Evolutionary conservation across 306 rosid species (phyloP).

Genomic region (Macrotyloma uniflorum): DNA sequence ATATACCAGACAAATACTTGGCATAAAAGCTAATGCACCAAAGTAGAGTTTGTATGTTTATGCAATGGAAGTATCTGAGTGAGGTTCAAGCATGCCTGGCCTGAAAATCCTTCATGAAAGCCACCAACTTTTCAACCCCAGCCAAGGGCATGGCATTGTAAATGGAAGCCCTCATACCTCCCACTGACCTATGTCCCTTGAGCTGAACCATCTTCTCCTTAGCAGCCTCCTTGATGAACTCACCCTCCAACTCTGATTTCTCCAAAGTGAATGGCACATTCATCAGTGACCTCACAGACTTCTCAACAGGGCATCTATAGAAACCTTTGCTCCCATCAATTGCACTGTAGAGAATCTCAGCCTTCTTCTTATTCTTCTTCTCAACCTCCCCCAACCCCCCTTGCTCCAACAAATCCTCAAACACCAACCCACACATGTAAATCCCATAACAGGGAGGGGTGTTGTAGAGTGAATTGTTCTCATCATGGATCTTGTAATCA

Average conservation of each 20-base stretch:
- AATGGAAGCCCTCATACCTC: conserved; percentile 96
- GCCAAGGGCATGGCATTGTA: conserved; percentile 98
- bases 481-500: conserved; percentile 85
- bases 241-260: conserved; percentile 82
- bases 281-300: conserved; percentile 89
- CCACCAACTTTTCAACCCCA: conserved; percentile 93
- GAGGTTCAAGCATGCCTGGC: conserved; percentile 60
- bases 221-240: conserved; percentile 92
- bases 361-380: conserved; percentile 85
- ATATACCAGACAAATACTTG: background rate
- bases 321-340: conserved; percentile 86
- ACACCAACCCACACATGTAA: conserved; percentile 94
- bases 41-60: background rate
- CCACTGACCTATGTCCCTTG: conserved; percentile 95
- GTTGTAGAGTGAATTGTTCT: conserved; percentile 83
- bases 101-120: conserved; percentile 95
- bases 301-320: conserved; percentile 83
- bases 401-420: conserved; percentile 84
- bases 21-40: background rate
- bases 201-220: conserved; percentile 93
- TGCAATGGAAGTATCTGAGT: background rate
- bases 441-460: conserved; percentile 94
- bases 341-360: conserved; percentile 66
- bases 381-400: conserved; percentile 91
- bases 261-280: conserved; percentile 94